phyloP scores from a whole-genome alignment of 352 stramenopile genomes.

The Pythium guiyangense region DNA sequence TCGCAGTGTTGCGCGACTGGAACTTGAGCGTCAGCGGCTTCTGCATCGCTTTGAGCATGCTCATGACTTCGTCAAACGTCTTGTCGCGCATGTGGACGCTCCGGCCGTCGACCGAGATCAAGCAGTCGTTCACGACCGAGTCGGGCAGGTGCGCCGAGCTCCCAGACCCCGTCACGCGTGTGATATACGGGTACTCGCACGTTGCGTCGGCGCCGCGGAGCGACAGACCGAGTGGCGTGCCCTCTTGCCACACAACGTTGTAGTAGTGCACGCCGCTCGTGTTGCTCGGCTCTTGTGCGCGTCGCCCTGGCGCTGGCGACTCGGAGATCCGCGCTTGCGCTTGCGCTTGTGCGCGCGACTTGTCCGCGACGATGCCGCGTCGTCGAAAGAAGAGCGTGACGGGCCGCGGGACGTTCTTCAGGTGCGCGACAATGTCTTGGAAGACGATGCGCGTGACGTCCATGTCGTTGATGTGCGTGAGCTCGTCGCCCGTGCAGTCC shows the following conservation, averaged over 20 bases:
- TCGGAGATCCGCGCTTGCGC: slow-evolving; percentile 31
- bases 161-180: slow-evolving; percentile 75
- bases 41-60: slow-evolving; percentile 82
- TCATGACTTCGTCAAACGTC: slow-evolving; percentile 86
- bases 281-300: slow-evolving; percentile 21
- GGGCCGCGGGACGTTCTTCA: slow-evolving; percentile 74
- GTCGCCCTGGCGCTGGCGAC: slow-evolving; percentile 29
- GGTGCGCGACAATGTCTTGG: slow-evolving; percentile 69
- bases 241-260: slow-evolving; percentile 81
- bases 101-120: slow-evolving; percentile 77
- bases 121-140: slow-evolving; percentile 65
- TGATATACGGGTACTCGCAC: slow-evolving; percentile 86
- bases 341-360: slow-evolving; percentile 10
- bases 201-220: slow-evolving; percentile 62
- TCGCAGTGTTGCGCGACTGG: slow-evolving; percentile 31
- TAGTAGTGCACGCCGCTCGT: slow-evolving; percentile 56
- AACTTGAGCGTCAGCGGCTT: slow-evolving; percentile 86
- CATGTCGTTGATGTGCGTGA: slow-evolving; percentile 86
- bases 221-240: slow-evolving; percentile 67
- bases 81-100: slow-evolving; percentile 79
- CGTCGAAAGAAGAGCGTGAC: slow-evolving; percentile 78
- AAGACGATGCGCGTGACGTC: slow-evolving; percentile 71
- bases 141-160: slow-evolving; percentile 76
- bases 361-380: slow-evolving; percentile 17
- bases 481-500: slow-evolving; percentile 74